These are phyloP conservation scores for Penicillium fimorum DNA, from an alignment of 495 filamentous ascomycete genomes.

Conservation along the genomic window DNA sequence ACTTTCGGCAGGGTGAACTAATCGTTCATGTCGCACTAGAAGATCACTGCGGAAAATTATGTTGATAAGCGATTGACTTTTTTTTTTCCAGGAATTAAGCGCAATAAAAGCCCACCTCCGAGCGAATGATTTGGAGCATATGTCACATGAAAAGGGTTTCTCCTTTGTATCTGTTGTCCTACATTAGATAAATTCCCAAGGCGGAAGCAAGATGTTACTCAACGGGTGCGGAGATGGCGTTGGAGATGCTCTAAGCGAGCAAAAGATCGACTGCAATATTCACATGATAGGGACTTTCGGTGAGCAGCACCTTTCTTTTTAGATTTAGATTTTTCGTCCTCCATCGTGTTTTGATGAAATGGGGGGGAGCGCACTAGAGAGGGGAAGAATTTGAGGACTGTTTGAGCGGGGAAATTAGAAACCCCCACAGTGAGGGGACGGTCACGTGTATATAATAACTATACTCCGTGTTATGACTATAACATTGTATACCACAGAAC, in stretches of 20 bases:
- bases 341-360: constrained; percentile 41
- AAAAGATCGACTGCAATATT: constrained; percentile 52
- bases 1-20: constrained; percentile 65
- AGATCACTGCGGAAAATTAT: constrained; percentile 55
- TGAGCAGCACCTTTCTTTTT: constrained; percentile 46
- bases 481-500: too few species aligned
- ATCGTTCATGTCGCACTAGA: constrained; percentile 69
- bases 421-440: constrained; percentile 30
- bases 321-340: constrained; percentile 45
- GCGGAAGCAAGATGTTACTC: constrained; percentile 33
- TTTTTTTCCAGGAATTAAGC: constrained; percentile 6
- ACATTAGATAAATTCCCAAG: constrained; percentile 26
- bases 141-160: constrained; percentile 55
- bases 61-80: constrained; percentile 28
- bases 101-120: constrained; percentile 38
- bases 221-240: constrained; percentile 56
- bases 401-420: constrained; percentile 36
- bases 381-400: constrained; percentile 32
- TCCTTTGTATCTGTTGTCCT: constrained; percentile 49
- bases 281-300: constrained; percentile 49
- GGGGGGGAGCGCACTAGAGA: constrained; percentile 24
- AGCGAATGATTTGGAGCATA: constrained; percentile 52
- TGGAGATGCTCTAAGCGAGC: constrained; percentile 53
- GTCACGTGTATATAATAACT: constrained; percentile 31
- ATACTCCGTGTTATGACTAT: too few species aligned